Base-by-base conservation (phyloP, 768 basidiomycete genomes). In the Suillus lakei region DNA sequence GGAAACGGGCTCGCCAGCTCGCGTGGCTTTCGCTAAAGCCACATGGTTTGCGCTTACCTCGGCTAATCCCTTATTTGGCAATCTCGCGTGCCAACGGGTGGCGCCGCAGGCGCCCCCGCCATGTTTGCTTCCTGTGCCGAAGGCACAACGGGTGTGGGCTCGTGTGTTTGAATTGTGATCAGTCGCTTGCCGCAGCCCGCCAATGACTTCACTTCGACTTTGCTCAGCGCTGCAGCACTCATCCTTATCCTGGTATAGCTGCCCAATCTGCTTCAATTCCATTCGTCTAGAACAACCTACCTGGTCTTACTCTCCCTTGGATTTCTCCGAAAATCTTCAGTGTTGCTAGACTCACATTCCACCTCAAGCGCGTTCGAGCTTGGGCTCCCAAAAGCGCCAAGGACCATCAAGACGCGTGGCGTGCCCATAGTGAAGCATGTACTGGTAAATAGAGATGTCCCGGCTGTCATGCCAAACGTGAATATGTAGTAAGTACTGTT, bases 361-460 rank as follows among this genome's bases (percentile, higher is more conserved):
- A 99, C 78, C 81, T 97, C 30, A 91, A 89, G 69, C 98, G 97
- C 71, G 92, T 98, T 69, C 83, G 86, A 9, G 85, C 91, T 0
- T 99, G 97, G 97, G 95, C 95, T 0, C 78, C 83, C 34, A 92
- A 93, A 78, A 92, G 90, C 71, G 88, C 89, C 60, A 89, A 90
- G 73, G 91, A 90, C 13, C 71, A 89, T 13, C 82, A 81, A 64
- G 91, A 88, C 59, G 95, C 91, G 0, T 93, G 87, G 89, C 82
- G 83, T 21, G 87, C 86, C 8, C 79, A 90, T 58, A 91, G 92
- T 12, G 89, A 92, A 70, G 82, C 85, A 10, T 81, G 83, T 62
- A 80, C 79, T n/a, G 94, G 91, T 0, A 89, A 93, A 72, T 99
- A 97, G 97, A 83, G 90, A 61, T 99, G 97, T 76, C 97, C 97